Conservation (phyloP, 2,329 filamentous ascomycete species). For the Metarhizium guizhouense region DNA sequence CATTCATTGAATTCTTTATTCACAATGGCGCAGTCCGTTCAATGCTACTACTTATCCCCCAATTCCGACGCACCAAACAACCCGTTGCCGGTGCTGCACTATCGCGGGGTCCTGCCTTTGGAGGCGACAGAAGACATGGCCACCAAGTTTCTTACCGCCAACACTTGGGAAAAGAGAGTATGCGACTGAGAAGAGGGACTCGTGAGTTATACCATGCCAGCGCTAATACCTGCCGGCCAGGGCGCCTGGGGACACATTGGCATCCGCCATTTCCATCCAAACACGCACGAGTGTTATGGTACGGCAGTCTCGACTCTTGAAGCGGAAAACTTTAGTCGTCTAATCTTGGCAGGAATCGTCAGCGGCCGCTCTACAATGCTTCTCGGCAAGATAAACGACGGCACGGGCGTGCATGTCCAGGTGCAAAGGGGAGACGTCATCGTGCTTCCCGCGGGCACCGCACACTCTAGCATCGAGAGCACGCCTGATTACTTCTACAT, state of each 20-base stretch:
- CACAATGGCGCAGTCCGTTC: conserved; percentile 7
- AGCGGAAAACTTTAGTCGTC: background rate
- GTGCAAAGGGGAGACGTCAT: conserved; percentile 13
- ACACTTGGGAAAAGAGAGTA: conserved; percentile 16
- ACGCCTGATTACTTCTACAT: conserved; percentile 14
- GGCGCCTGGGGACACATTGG: conserved; percentile 15
- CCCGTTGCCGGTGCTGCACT: conserved; percentile 13
- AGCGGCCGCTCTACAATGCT: conserved; percentile 12
- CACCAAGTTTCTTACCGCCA: conserved; percentile 9
- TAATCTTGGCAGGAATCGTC: conserved; percentile 10
- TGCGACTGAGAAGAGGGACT: background rate
- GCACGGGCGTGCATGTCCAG: conserved; percentile 8
- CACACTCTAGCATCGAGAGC: conserved; percentile 12
- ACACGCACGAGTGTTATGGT: conserved; percentile 16
- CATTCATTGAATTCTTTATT: background rate
- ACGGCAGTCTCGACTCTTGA: background rate
- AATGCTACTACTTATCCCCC: conserved; percentile 11
- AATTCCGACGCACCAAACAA: conserved; percentile 13
- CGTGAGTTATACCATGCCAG: background rate
- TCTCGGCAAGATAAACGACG: conserved; percentile 12
- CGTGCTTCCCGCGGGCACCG: conserved; percentile 13
- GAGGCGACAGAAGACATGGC: conserved; percentile 9
- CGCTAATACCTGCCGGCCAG: background rate
- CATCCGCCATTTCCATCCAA: conserved; percentile 15
- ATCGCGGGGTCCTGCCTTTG: conserved; percentile 10